Conservation (phyloP, 306 rosid genomes). For the Prosopis cineraria region DNA sequence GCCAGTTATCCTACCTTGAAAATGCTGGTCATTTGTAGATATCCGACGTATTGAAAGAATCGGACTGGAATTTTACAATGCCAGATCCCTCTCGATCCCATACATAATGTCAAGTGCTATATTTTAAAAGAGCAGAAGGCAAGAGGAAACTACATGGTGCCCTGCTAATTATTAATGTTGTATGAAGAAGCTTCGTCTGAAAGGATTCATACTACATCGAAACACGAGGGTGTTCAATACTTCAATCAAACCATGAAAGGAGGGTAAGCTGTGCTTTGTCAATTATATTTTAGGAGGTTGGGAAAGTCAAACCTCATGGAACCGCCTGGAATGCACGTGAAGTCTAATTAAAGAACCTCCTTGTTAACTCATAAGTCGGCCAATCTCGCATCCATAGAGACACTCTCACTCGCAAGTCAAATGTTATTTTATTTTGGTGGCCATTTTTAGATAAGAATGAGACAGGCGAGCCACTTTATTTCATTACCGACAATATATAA, state of each 20-base stretch:
- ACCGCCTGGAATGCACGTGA: slow-evolving; percentile 43
- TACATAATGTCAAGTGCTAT: background rate
- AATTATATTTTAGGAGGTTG: background rate
- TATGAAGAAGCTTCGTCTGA: background rate
- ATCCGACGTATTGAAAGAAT: background rate
- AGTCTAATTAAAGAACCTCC: slow-evolving; percentile 29
- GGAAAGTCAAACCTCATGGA: background rate
- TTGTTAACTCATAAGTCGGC: slow-evolving; percentile 27
- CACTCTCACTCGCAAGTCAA: slow-evolving; percentile 39
- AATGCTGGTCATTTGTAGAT: background rate
- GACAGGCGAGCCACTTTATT: slow-evolving; percentile 24
- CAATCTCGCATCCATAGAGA: slow-evolving; percentile 27
- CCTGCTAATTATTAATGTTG: background rate
- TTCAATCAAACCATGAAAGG: background rate
- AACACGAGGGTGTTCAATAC: slow-evolving; percentile 1
- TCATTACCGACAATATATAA: background rate
- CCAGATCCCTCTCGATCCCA: background rate
- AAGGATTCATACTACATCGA: background rate
- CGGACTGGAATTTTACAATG: background rate
- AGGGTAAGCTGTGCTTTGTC: background rate
- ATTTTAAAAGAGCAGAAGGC: background rate
- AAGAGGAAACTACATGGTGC: slow-evolving; percentile 7
- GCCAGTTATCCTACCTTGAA: background rate
- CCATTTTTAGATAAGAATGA: slow-evolving; percentile 18
- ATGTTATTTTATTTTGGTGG: slow-evolving; percentile 19